Base-by-base conservation (phyloP, 2,329 filamentous ascomycete genomes). In the Alternaria ethzedia region DNA sequence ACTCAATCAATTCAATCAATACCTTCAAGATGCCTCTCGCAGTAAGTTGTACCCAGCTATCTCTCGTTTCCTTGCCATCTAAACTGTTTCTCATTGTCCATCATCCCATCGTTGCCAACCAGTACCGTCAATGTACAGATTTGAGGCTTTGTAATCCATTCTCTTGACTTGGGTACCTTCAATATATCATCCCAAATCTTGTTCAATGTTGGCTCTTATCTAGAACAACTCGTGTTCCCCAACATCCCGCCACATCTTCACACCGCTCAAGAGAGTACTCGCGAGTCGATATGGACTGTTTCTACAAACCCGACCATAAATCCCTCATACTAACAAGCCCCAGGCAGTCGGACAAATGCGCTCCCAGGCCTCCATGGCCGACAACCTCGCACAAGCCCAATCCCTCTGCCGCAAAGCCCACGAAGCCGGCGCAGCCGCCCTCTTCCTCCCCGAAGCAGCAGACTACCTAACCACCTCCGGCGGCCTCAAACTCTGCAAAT, bases 301-400 rank as follows among this genome's bases (percentile, higher is more conserved):
- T 50, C 11, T 12, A 57, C 12, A 13, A 55, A 32, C 17, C 49
- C 47, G 15, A 59, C 28, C 17, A 55, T 6, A 7, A 17, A 17
- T 1, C 4, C 6, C 23, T 6, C 26, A 28, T 20, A 52, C 52
- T 59, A n/a, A 68, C 56, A 30, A 17, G 1, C 20, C 13, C 47
- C 63, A 96, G 93, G 94, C 94, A 69, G 86, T 97, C 49, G 94
- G 94, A 32, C 95, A 97, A 82, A 88, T 97, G 80, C 94, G 93
- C 82, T 94, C 94, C 41, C 96, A 93, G 62, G 86, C 89, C 65
- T 91, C 88, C 67, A 89, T 96, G 84, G 82, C 87, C 68, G 87
- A 91, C 73, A 98, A 97, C 79, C 88, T 97, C 47, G 83, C 87
- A 54, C 91, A 95, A 80, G 97, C 93, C 80, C 88, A 89, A 65